Evolutionary conservation across 2,329 filamentous ascomycete genomes (phyloP).

Genomic region (Monilinia laxa): DNA sequence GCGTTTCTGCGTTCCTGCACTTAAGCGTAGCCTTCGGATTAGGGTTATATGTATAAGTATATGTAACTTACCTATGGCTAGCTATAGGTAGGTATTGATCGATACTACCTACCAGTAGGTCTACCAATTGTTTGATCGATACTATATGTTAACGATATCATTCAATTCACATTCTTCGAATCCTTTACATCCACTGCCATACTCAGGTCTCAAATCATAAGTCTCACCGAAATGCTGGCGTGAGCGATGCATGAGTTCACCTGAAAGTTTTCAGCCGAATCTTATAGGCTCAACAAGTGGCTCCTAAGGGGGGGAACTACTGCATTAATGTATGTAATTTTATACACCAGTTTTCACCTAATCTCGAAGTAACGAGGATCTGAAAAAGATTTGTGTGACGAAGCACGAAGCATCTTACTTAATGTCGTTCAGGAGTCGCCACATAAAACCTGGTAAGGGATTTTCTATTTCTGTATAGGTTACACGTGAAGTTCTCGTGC

Average conservation of each 20-base stretch:
- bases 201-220: not conserved
- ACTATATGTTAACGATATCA: not conserved
- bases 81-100: not conserved
- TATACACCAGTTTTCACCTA: not conserved
- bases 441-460: not conserved
- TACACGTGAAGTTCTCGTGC: not conserved
- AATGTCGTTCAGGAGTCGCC: not conserved
- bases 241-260: not conserved
- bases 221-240: not conserved
- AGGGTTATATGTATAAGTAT: not conserved
- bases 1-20: no score
- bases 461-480: not conserved
- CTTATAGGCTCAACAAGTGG: not conserved
- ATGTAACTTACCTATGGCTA: no score
- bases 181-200: not conserved
- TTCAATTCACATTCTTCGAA: not conserved
- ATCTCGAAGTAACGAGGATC: not conserved
- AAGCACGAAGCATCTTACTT: not conserved
- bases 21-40: not conserved
- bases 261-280: constrained; percentile 6
- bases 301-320: no score
- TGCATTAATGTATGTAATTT: not conserved
- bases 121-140: no score
- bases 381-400: not conserved
- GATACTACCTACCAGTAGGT: no score